Percentiles rank a stretch among this genome's conserved stretches.
These are phyloP conservation scores for Mycosarcoma mackinlayi DNA, from an alignment of 1,284 basidiomycete species.

Conservation along the genomic window DNA sequence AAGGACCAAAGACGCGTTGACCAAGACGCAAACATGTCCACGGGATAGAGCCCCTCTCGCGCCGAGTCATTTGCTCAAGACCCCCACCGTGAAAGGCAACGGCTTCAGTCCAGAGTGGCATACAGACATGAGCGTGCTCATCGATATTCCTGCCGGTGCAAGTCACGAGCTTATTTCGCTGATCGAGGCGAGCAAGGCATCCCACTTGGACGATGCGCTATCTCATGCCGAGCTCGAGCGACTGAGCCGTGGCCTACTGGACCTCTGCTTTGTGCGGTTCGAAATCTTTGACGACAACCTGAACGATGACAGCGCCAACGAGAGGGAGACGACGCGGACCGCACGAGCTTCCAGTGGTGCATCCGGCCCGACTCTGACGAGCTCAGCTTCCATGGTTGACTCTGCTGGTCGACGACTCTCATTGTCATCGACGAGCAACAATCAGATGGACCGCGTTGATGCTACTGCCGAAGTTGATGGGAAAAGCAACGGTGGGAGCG, in stretches of 20 bases:
- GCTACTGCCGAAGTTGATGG: neutral
- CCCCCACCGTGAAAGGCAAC: slow-evolving; percentile 52
- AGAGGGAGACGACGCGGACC: neutral
- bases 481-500: slow-evolving; percentile 6
- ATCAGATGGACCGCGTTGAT: slow-evolving; percentile 2
- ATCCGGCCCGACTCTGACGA: neutral
- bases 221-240: slow-evolving; percentile 21
- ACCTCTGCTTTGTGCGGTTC: slow-evolving; percentile 65
- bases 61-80: slow-evolving; percentile 29
- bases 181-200: slow-evolving; percentile 20
- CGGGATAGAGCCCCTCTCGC: too few relatives aligned
- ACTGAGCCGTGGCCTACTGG: slow-evolving; percentile 59
- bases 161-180: slow-evolving; percentile 24
- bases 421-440: neutral
- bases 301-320: slow-evolving; percentile 10
- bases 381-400: slow-evolving; percentile 1
- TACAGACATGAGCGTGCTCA: slow-evolving; percentile 44
- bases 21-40: too few relatives aligned
- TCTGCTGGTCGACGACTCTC: slow-evolving; percentile 8
- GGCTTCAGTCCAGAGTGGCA: slow-evolving; percentile 66
- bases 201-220: neutral
- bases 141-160: slow-evolving; percentile 57
- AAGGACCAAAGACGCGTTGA: too few relatives aligned
- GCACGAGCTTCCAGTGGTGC: neutral
- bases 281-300: slow-evolving; percentile 59